Percentiles rank a stretch among this genome's conserved stretches.
Evolutionary conservation across 2,329 filamentous ascomycete species (phyloP).

Genomic region (Immersiporthe knoxdaviesiana): DNA sequence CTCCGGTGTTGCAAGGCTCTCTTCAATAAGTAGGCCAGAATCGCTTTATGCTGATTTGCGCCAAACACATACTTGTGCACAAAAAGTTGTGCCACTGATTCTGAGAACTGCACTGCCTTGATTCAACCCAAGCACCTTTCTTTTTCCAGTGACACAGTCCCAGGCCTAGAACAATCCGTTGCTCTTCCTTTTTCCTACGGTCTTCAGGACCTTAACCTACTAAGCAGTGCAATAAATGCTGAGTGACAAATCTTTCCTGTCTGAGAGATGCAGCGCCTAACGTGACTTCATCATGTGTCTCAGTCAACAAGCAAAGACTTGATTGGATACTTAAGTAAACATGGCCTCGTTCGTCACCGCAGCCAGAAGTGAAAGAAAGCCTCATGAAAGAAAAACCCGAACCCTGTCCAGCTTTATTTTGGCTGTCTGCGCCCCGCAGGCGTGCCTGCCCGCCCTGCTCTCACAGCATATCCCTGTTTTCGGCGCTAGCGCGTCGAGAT

Average conservation of each 20-base stretch:
- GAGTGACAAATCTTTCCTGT: not conserved
- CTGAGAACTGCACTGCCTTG: not conserved
- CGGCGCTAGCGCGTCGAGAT: slow-evolving; percentile 23
- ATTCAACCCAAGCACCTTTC: not conserved
- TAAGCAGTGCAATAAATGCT: not conserved
- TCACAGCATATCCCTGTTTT: not conserved
- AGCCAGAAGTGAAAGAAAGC: not conserved
- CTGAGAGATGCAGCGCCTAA: not conserved
- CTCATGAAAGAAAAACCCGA: slow-evolving; percentile 19
- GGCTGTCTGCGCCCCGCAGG: not conserved
- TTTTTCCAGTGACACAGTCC: not conserved
- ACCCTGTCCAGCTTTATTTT: slow-evolving; percentile 21
- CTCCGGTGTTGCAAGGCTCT: not conserved
- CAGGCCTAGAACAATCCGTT: no score
- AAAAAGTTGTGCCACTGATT: not conserved
- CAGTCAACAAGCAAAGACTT: not conserved
- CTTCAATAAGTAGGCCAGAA: not conserved
- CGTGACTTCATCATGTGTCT: not conserved
- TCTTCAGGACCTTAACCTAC: not conserved
- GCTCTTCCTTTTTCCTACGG: not conserved
- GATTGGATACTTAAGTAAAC: no score
- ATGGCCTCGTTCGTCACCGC: not conserved
- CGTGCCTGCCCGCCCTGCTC: not conserved
- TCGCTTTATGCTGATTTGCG: not conserved
- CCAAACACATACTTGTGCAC: not conserved